Evolutionary conservation across 441 rosid species (phyloP).

Genomic region (Theobroma grandiflorum): DNA sequence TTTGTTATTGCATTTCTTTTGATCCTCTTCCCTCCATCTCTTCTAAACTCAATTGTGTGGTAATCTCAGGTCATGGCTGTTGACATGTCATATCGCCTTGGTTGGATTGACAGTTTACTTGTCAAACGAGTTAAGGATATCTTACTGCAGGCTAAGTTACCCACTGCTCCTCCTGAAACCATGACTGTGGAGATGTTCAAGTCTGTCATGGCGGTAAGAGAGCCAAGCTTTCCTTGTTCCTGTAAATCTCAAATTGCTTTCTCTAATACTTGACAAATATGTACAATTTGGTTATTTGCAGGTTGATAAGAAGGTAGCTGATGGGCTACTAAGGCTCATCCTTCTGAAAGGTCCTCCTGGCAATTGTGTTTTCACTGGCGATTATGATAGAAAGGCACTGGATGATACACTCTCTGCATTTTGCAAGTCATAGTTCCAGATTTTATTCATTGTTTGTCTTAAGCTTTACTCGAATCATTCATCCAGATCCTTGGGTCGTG

Average conservation of each 20-base stretch:
- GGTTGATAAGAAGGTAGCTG: conserved; percentile 99
- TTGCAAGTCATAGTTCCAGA: conserved; percentile 60
- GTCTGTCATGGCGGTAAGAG: conserved; percentile 93
- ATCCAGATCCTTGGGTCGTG: not conserved
- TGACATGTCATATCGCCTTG: conserved; percentile 97
- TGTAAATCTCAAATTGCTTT: conserved; percentile 6
- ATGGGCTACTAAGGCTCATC: conserved; percentile 90
- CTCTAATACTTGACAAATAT: not conserved
- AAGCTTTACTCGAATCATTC: not conserved
- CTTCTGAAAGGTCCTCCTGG: conserved; percentile 93
- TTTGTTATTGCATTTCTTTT: conserved; percentile 9
- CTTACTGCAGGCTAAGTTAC: conserved; percentile 74
- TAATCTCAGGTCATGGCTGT: conserved; percentile 82
- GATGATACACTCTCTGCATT: conserved; percentile 85
- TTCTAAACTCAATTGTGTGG: conserved; percentile 21
- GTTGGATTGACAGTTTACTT: conserved; percentile 91
- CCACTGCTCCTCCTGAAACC: conserved; percentile 73
- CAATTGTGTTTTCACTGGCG: conserved; percentile 91
- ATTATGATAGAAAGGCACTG: conserved; percentile 82
- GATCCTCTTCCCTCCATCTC: not conserved
- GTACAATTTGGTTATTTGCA: conserved; percentile 32
- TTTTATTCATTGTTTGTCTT: not conserved
- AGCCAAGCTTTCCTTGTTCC: conserved; percentile 14
- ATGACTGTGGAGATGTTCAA: conserved; percentile 96
- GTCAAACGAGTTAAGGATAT: conserved; percentile 75